Percentiles rank a stretch among this genome's conserved stretches.
Conservation (phyloP, 495 filamentous ascomycete species). For the Aspergillus bridgeri region DNA sequence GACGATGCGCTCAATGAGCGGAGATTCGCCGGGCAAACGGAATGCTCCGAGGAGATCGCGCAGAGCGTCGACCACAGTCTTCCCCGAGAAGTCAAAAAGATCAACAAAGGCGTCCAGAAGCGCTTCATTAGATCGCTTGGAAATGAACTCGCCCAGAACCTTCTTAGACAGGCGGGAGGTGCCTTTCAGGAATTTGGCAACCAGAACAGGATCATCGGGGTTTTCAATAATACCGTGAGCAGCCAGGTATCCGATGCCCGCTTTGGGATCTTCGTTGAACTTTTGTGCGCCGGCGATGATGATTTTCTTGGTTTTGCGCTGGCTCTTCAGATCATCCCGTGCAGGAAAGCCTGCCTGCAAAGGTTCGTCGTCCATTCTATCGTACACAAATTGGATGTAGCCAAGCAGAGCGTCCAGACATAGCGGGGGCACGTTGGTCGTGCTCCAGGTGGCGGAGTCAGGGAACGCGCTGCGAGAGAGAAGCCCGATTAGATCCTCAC, state of each 20-base stretch:
- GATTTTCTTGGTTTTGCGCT: constrained; percentile 74
- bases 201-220: constrained; percentile 63
- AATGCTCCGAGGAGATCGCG: constrained; percentile 87
- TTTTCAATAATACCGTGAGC: constrained; percentile 80
- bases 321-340: constrained; percentile 57
- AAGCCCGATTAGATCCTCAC: constrained; percentile 90
- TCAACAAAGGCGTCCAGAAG: constrained; percentile 81
- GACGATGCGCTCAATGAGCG: constrained; percentile 90
- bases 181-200: constrained; percentile 79
- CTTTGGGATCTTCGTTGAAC: constrained; percentile 94
- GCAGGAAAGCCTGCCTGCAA: constrained; percentile 65
- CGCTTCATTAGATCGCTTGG: constrained; percentile 79
- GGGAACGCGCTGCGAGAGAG: constrained; percentile 93
- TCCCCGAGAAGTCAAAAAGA: constrained; percentile 79
- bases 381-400: constrained; percentile 86
- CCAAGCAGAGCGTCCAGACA: constrained; percentile 89
- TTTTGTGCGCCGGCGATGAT: constrained; percentile 85
- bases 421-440: constrained; percentile 92
- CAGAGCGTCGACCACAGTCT: constrained; percentile 85
- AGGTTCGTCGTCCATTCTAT: constrained; percentile 72
- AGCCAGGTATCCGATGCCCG: constrained; percentile 79
- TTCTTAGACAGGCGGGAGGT: constrained; percentile 87
- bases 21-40: constrained; percentile 87
- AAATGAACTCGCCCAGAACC: constrained; percentile 85
- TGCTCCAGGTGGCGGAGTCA: constrained; percentile 98